A percentile compares a stretch with the other conserved stretches of the same genome.
Evolutionary conservation across 495 filamentous ascomycete species (phyloP).

Genomic region (Pseudomonodictys pantanalensis): DNA sequence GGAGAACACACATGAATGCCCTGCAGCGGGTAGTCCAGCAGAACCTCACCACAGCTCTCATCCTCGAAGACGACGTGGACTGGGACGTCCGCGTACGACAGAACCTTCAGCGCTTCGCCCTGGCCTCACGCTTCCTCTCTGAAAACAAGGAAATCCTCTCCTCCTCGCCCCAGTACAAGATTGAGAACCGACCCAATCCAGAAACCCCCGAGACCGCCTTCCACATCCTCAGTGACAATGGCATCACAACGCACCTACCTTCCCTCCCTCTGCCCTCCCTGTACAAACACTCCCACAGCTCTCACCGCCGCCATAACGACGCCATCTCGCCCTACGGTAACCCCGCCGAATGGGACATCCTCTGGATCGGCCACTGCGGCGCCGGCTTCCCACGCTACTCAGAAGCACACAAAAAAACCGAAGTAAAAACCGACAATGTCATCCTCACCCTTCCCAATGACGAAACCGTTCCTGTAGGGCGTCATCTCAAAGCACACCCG

Average conservation of each 20-base stretch:
- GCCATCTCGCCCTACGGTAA: conserved; percentile 27
- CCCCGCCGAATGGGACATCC: conserved; percentile 41
- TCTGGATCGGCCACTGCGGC: conserved; percentile 33
- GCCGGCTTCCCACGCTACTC: conserved; percentile 33
- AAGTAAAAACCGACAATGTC: conserved; percentile 9
- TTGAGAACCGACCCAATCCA: conserved; percentile 11
- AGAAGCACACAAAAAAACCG: neutral
- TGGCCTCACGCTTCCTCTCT: conserved; percentile 28
- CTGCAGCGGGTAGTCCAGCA: conserved; percentile 27
- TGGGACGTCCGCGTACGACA: conserved; percentile 27
- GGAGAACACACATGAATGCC: conserved; percentile 32
- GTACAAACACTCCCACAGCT: conserved; percentile 9
- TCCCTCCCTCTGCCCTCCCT: conserved; percentile 21
- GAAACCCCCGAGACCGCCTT: conserved; percentile 27
- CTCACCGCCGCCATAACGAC: neutral
- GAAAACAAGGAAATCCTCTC: conserved; percentile 26
- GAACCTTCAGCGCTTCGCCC: conserved; percentile 28
- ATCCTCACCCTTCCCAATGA: conserved; percentile 24
- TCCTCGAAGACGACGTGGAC: conserved; percentile 34
- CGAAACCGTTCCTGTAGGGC: conserved; percentile 11
- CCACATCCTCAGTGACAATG: conserved; percentile 24
- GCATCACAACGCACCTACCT: conserved; percentile 26
- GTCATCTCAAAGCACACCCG: conserved; percentile 28
- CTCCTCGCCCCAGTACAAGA: conserved; percentile 7
- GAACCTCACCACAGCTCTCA: conserved; percentile 27